Evolutionary conservation across 495 filamentous ascomycete genomes (phyloP).

Genomic region (Aspergillus biplanus): DNA sequence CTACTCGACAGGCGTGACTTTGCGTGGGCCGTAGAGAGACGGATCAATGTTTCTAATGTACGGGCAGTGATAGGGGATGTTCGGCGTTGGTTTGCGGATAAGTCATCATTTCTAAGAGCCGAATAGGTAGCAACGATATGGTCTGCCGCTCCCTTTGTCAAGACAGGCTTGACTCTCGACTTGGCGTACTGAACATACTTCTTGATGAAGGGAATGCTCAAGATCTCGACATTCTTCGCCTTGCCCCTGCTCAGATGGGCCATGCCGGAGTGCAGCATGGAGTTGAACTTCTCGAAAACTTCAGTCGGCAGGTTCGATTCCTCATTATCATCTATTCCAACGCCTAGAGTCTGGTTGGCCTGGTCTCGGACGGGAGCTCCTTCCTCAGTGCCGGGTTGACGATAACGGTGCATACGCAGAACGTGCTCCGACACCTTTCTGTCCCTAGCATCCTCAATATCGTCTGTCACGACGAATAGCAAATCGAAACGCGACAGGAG

Average conservation of each 20-base stretch:
- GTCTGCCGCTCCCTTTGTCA: slow-evolving; percentile 92
- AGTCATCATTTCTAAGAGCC: slow-evolving; percentile 91
- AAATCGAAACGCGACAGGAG: slow-evolving; percentile 98
- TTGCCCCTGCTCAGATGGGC: slow-evolving; percentile 70
- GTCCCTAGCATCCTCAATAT: slow-evolving; percentile 92
- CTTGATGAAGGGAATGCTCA: slow-evolving; percentile 98
- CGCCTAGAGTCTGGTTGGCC: slow-evolving; percentile 79
- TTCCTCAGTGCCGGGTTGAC: slow-evolving; percentile 91
- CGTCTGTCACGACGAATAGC: slow-evolving; percentile 96
- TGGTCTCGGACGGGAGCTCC: slow-evolving; percentile 94
- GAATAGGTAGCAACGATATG: slow-evolving; percentile 94
- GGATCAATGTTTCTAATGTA: slow-evolving; percentile 96
- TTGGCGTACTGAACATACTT: slow-evolving; percentile 99
- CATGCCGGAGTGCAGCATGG: slow-evolving; percentile 93
- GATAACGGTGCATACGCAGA: slow-evolving; percentile 95
- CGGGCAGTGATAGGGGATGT: slow-evolving; percentile 95
- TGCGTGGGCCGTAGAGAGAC: slow-evolving; percentile 93
- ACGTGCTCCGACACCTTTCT: slow-evolving; percentile 95
- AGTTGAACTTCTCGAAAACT: slow-evolving; percentile 95
- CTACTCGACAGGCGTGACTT: slow-evolving; percentile 88
- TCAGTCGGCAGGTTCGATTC: slow-evolving; percentile 77
- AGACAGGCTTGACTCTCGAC: slow-evolving; percentile 81
- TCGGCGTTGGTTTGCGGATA: slow-evolving; percentile 89
- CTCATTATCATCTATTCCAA: slow-evolving; percentile 79
- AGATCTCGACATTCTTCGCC: slow-evolving; percentile 81